Evolutionary conservation across 192 early-diverging fungal species (phyloP).

Genomic region (Entrophospora sp.): DNA sequence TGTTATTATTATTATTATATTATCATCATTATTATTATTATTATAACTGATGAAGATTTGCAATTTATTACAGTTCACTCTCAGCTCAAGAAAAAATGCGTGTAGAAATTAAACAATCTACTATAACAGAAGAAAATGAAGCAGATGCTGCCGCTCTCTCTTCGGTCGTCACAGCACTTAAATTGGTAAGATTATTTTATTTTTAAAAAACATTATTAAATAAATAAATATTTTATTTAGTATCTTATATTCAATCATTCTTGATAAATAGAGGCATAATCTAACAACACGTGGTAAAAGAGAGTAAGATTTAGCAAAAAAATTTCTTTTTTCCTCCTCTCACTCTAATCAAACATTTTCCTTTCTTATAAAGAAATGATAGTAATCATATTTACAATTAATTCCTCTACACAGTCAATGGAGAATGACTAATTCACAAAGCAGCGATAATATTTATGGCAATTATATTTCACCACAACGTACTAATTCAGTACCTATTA

Average conservation of each 20-base stretch:
- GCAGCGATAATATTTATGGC: background rate
- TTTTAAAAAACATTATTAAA: background rate
- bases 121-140: conserved; percentile 21
- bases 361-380: too few relatives aligned
- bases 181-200: conserved; percentile 22
- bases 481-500: background rate
- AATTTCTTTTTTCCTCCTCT: background rate
- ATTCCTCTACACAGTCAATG: background rate
- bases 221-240: background rate
- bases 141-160: conserved; percentile 25
- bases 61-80: background rate
- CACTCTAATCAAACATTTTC: too few relatives aligned
- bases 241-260: background rate
- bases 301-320: conserved; percentile 25
- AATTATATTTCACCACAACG: background rate
- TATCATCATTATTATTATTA: background rate
- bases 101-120: conserved; percentile 33
- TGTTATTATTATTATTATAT: background rate
- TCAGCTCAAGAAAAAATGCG: conserved; percentile 20
- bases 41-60: background rate
- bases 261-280: conserved; percentile 20
- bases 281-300: conserved; percentile 22
- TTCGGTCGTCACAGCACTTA: conserved; percentile 26
- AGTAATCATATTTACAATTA: background rate
- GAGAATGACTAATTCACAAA: background rate